Base-by-base conservation (phyloP, 2,329 filamentous ascomycete genomes). In the Apiospora kogelbergensis region DNA sequence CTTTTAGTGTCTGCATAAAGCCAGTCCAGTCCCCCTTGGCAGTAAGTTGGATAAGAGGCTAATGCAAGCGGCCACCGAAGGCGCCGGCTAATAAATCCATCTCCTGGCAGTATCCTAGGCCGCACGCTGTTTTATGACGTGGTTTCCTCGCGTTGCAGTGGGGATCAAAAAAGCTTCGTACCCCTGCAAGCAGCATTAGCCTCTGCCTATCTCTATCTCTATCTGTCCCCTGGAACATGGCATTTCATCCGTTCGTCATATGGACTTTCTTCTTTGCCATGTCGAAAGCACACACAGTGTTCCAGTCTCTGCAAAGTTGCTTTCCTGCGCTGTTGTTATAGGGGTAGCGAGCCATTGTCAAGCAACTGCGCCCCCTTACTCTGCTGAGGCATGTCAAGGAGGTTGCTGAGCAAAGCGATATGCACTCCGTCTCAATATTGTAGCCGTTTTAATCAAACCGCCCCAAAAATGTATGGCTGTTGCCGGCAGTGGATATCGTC, bases 371-470 rank as follows among this genome's bases (percentile, higher is more conserved):
- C 42, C 53, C 53, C 30, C 17, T 60, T 37, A n/a, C 53, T n/a
- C 30, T n/a, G 53, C 53, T 60, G 53, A 33, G 33, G 53, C 53
- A 60, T n/a, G 11, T n/a, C 53, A 33, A 33, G 53, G 53, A 33
- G 48, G 26, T n/a, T 33, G 53, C 30, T 60, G 53, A 60, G 30
- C 53, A 60, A 37, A 60, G 53, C 30, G 30, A 60, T 60, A 37
- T 60, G 53, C 30, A 37, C 17, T 33, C 53, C 53, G 26, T 60
- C 53, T 60, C 53, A 37, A 60, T 37, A 37, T n/a, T n/a, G 53
- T 37, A 60, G 53, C 48, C 24, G 53, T 60, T 60, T 60, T 60
- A 60, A 60, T 60, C 53, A 60, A 60, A 60, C 53, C 17, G 53
- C 53, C 53, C 53, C 48, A 57, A 60, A 60, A 60, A 37, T n/a